phyloP scores from a whole-genome alignment of 768 basidiomycete genomes.

The Phanerodontia chrysosporium region DNA sequence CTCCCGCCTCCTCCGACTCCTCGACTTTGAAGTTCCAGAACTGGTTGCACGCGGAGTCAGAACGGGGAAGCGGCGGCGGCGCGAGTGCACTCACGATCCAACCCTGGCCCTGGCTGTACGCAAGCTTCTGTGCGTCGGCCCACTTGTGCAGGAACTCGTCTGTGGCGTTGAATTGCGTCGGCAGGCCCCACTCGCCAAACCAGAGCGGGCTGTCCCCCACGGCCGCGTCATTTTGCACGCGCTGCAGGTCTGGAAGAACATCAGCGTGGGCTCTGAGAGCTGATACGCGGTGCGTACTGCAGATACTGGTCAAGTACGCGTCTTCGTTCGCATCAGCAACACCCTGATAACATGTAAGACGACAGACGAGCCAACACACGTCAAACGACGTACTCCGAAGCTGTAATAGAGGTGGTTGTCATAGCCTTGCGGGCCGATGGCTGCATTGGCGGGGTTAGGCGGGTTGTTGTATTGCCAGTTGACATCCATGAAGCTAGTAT shows the following conservation, averaged over 20 bases:
- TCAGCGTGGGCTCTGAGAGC: not conserved
- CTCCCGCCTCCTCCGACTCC: constrained; percentile 44
- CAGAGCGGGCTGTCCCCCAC: constrained; percentile 44
- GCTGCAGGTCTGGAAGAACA: constrained; percentile 47
- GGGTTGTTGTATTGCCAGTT: constrained; percentile 73
- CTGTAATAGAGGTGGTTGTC: constrained; percentile 82
- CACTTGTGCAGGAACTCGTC: constrained; percentile 59
- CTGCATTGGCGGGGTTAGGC: constrained; percentile 66
- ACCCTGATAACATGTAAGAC: constrained; percentile 39
- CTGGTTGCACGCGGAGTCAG: constrained; percentile 21
- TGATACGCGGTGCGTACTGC: constrained; percentile 44
- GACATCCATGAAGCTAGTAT: constrained; percentile 70
- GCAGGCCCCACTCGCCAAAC: constrained; percentile 59
- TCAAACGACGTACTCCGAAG: constrained; percentile 46
- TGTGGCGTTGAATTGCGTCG: constrained; percentile 61
- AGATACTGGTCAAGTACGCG: constrained; percentile 64
- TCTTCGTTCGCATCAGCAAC: constrained; percentile 61
- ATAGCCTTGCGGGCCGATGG: constrained; percentile 66
- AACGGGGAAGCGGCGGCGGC: not conserved
- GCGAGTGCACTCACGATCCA: constrained; percentile 52
- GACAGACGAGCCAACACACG: not conserved
- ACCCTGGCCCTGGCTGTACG: constrained; percentile 55
- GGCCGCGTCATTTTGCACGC: constrained; percentile 44
- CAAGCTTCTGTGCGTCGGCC: constrained; percentile 74
- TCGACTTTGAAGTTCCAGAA: constrained; percentile 79